Percentiles rank a stretch among this genome's conserved stretches.
phyloP scores from a whole-genome alignment of 768 basidiomycete species.

The Tulasnella sp. region DNA sequence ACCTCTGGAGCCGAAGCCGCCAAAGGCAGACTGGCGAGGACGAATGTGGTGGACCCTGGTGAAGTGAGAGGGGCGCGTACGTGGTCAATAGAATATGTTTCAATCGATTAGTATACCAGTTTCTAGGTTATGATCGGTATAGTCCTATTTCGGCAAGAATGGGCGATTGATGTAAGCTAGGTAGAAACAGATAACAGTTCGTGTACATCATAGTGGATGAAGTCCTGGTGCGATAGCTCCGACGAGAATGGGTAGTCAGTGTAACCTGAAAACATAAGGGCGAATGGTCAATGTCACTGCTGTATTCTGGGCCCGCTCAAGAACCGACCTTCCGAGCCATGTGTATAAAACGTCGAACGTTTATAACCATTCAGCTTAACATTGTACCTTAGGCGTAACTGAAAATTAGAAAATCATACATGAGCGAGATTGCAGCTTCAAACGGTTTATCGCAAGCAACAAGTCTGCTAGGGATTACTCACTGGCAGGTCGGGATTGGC shows the following conservation, averaged over 20 bases:
- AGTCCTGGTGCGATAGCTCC: too few relatives aligned
- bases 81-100: not conserved
- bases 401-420: too few relatives aligned
- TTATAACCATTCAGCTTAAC: slow-evolving; percentile 1
- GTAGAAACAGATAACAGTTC: too few relatives aligned
- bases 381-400: not conserved
- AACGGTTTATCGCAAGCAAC: not conserved
- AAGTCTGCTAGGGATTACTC: not conserved
- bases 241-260: not conserved
- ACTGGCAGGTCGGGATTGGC: slow-evolving; percentile 6
- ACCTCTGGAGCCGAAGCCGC: too few relatives aligned
- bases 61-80: not conserved
- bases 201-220: too few relatives aligned
- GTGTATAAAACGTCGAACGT: not conserved
- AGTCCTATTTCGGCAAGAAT: too few relatives aligned
- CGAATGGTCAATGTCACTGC: not conserved
- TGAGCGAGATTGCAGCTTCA: not conserved
- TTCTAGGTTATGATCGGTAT: too few relatives aligned
- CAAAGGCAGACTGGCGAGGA: too few relatives aligned
- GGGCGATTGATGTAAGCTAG: too few relatives aligned
- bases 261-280: not conserved
- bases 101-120: too few relatives aligned
- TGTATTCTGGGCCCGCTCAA: not conserved
- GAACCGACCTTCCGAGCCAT: not conserved
- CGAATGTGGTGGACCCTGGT: too few relatives aligned